These are phyloP conservation scores for Singerocomus rubriflavus DNA, from an alignment of 1,284 basidiomycete genomes.

Conservation along the genomic window DNA sequence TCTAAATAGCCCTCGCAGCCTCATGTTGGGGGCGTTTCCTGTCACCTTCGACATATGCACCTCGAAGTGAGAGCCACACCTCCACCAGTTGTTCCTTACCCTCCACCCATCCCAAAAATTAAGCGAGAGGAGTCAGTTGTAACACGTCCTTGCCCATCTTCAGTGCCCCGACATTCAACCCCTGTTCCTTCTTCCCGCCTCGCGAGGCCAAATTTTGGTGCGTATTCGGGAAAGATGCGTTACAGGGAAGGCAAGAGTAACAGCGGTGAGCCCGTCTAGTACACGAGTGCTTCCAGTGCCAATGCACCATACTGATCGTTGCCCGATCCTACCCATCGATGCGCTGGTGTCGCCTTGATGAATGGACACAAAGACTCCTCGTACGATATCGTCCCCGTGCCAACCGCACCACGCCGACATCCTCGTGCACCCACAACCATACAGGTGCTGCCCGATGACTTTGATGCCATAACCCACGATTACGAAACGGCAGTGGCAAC, in stretches of 20 bases:
- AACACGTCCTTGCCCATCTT: background rate
- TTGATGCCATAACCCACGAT: conserved; percentile 31
- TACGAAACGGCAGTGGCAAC: conserved; percentile 27
- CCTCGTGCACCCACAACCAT: conserved; percentile 34
- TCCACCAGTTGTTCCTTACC: background rate
- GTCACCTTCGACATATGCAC: conserved; percentile 13
- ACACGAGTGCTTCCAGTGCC: background rate
- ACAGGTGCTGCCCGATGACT: conserved; percentile 30
- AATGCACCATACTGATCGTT: conserved; percentile 11
- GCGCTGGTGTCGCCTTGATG: background rate
- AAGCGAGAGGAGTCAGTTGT: background rate
- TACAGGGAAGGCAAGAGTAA: conserved; percentile 23
- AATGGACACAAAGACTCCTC: conserved; percentile 28
- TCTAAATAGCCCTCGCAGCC: conserved; percentile 25
- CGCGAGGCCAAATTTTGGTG: background rate
- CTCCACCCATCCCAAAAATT: background rate
- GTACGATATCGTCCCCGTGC: conserved; percentile 30
- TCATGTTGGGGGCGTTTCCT: conserved; percentile 23
- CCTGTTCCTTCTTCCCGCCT: background rate
- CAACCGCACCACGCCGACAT: conserved; percentile 18
- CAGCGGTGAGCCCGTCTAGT: conserved; percentile 19
- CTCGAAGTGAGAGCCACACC: conserved; percentile 8
- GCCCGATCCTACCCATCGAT: conserved; percentile 19
- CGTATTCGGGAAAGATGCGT: conserved; percentile 13
- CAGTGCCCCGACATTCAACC: background rate